Conservation (phyloP, 306 rosid species). For the Acacia acuminata region DNA sequence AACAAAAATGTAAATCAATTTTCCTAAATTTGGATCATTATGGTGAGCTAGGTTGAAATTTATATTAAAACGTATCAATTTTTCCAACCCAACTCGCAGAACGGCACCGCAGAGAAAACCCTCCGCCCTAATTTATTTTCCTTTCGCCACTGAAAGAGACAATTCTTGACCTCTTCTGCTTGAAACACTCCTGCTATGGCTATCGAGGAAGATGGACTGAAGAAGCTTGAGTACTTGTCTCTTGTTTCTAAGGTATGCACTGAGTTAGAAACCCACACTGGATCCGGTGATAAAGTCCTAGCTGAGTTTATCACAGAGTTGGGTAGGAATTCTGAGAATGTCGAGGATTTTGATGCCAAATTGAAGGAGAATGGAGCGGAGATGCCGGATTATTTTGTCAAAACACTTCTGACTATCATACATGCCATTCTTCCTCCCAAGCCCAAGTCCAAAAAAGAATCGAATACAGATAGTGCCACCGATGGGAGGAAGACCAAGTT, state of each 20-base stretch:
- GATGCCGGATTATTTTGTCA: conserved; percentile 76
- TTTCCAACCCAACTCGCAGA: too few relatives aligned
- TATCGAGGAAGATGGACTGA: conserved; percentile 49
- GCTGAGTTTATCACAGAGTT: conserved; percentile 82
- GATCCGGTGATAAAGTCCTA: conserved; percentile 66
- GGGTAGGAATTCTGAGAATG: conserved; percentile 59
- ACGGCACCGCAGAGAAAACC: too few relatives aligned
- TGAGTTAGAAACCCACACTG: conserved; percentile 75
- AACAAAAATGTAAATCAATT: too few relatives aligned
- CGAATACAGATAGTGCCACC: conserved; percentile 42
- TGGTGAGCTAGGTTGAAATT: too few relatives aligned
- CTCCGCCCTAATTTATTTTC: too few relatives aligned
- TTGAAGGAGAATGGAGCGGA: conserved; percentile 74
- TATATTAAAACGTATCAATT: too few relatives aligned
- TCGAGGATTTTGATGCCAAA: conserved; percentile 58
- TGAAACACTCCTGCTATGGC: too few relatives aligned
- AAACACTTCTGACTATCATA: conserved; percentile 53
- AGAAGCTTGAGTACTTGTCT: conserved; percentile 74
- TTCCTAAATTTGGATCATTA: too few relatives aligned
- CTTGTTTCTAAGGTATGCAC: conserved; percentile 78
- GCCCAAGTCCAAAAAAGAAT: conserved; percentile 38
- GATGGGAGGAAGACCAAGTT: conserved; percentile 53
- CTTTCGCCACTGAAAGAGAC: too few relatives aligned
- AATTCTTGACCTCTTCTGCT: too few relatives aligned
- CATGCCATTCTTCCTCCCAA: conserved; percentile 79